phyloP scores from a whole-genome alignment of 352 stramenopile species.

The Globisporangium takayamanum region DNA sequence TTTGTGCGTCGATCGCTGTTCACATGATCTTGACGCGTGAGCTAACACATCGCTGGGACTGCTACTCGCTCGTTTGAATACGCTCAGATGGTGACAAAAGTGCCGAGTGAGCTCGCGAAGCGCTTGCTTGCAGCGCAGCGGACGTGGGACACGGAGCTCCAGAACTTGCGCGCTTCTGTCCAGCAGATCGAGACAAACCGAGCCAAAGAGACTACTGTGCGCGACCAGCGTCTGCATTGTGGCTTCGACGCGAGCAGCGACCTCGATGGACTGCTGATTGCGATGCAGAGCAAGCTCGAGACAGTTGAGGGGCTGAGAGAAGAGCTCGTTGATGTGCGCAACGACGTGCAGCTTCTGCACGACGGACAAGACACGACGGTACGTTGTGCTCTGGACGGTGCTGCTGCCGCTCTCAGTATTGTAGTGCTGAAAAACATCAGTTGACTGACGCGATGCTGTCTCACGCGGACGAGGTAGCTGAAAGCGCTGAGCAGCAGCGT shows the following conservation, averaged over 20 bases:
- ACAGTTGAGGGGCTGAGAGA: constrained; percentile 15
- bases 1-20: constrained; percentile 5
- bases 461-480: constrained; percentile 14
- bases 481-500: constrained; percentile 26
- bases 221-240: not conserved
- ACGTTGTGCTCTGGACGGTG: not conserved
- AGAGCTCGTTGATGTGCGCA: constrained; percentile 17
- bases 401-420: not conserved
- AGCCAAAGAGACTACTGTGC: not conserved
- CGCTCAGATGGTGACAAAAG: constrained; percentile 36
- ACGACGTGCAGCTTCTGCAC: constrained; percentile 11
- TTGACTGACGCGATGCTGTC: not conserved
- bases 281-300: constrained; percentile 15
- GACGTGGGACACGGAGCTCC: constrained; percentile 34
- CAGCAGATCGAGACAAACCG: constrained; percentile 22
- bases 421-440: not conserved
- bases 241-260: not conserved
- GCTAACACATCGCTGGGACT: not conserved
- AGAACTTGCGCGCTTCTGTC: constrained; percentile 24
- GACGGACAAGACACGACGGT: constrained; percentile 14
- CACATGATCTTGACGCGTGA: not conserved
- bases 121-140: constrained; percentile 36
- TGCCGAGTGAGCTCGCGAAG: constrained; percentile 47
- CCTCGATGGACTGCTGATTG: not conserved
- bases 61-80: too few species aligned